Percentiles rank a stretch among this genome's conserved stretches.
phyloP scores from a whole-genome alignment of 345 rosid genomes.

The Passiflora organensis region DNA sequence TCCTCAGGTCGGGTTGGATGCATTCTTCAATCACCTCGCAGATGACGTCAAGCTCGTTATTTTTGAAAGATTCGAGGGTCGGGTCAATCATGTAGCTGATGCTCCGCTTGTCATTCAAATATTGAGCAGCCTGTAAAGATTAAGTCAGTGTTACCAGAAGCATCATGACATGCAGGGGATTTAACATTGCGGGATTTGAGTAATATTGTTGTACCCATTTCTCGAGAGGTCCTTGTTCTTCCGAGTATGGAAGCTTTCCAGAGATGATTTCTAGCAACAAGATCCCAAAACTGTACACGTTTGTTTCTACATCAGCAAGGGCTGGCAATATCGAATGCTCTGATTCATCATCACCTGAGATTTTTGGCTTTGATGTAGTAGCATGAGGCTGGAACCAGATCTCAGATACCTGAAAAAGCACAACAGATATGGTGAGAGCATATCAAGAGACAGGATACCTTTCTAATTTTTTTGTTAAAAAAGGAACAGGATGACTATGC shows the following conservation, averaged over 20 bases:
- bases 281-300: constrained; percentile 67
- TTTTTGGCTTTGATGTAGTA: constrained; percentile 23
- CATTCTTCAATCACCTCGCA: constrained; percentile 61
- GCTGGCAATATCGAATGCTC: constrained; percentile 46
- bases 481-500: no score
- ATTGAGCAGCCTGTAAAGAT: constrained; percentile 57
- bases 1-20: constrained; percentile 42
- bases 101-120: constrained; percentile 40
- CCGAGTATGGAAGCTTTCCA: constrained; percentile 66
- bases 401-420: constrained; percentile 53
- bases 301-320: constrained; percentile 43
- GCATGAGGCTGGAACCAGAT: constrained; percentile 27
- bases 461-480: no score
- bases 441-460: neutral
- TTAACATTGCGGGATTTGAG: neutral
- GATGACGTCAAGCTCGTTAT: constrained; percentile 57
- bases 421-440: neutral
- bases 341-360: constrained; percentile 30
- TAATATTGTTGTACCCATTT: constrained; percentile 62
- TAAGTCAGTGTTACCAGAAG: neutral
- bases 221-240: constrained; percentile 58
- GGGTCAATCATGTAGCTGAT: constrained; percentile 60
- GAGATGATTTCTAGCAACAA: constrained; percentile 80
- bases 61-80: constrained; percentile 54
- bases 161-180: neutral